Base-by-base conservation (phyloP, 495 filamentous ascomycete species). In the Podospora didyma region DNA sequence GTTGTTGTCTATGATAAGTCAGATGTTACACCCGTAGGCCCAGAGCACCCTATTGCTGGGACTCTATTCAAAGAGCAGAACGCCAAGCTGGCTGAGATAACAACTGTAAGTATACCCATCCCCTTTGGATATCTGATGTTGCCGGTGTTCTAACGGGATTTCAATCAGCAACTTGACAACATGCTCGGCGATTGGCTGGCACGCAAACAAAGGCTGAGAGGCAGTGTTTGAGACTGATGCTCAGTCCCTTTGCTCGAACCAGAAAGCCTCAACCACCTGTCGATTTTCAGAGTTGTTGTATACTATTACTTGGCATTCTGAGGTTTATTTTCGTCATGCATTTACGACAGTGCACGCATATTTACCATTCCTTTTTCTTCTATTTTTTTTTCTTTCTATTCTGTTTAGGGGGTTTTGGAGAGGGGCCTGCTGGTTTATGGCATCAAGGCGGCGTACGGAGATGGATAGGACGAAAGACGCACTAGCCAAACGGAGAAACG, bases 1-100 rank as follows among this genome's bases (percentile, higher is more conserved):
- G 79, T 92, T 9, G 87, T 98, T 46, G 90, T 98, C 24, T 89
- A 96, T 66, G 92, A 97, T 70, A 94, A 89, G 71, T 87, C 83
- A 21, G 87, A 88, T 55, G 83, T 92, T 31, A 80, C 83, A 49
- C 88, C 89, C 28, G 86, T 87, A 11, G 82, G 85, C 0, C 80
- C 83, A 28, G 89, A 96, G 46, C 91, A 97, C 75, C 92, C 93
- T 1, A 79, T 96, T 23, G 90, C 89, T 23, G 83, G 83, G 3
- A 82, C 82, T 22, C 69, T 97, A 31, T 97, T 92, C 77, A 86
- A 83, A 53, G 90, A 94, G 62, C 88, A 96, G 71, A 91, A 89
- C 66, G 84, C 85, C 52, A 83, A 84, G 63, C 70, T 96, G 62
- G 85, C 83, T 42, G 90, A 93, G 65, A 92, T 97, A 69, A 88